Percentiles rank a stretch among this genome's conserved stretches.
Conservation (phyloP, 2,329 filamentous ascomycete species). For the Pseudophaeomoniella oleicola region DNA sequence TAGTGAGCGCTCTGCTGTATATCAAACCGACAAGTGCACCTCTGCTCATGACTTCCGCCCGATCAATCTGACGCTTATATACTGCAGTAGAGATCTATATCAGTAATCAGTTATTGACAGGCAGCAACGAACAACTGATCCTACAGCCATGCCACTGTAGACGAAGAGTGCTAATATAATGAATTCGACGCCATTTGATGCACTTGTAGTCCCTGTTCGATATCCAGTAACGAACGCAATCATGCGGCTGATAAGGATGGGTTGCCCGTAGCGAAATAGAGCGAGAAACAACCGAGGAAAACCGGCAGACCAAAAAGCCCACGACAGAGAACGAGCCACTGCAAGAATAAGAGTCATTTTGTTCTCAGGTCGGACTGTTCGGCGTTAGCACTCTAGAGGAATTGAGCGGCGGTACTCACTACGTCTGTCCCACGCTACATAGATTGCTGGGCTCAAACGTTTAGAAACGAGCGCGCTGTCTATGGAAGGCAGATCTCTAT, state of each 20-base stretch:
- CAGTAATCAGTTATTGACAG: too few species aligned
- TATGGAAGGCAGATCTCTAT: conserved; percentile 30
- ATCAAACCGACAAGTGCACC: conserved; percentile 17
- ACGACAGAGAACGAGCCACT: conserved; percentile 4
- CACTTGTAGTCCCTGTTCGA: conserved; percentile 13
- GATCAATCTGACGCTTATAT: conserved; percentile 25
- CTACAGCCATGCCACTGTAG: conserved; percentile 26
- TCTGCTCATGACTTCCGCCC: conserved; percentile 16
- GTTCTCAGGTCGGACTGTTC: conserved; percentile 2
- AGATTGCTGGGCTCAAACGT: conserved; percentile 22
- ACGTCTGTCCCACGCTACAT: conserved; percentile 20
- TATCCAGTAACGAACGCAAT: conserved; percentile 16
- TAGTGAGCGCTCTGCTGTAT: conserved; percentile 17
- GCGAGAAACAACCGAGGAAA: conserved; percentile 12
- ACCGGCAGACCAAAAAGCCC: conserved; percentile 6
- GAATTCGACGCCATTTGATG: conserved; percentile 24
- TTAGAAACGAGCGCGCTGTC: conserved; percentile 30
- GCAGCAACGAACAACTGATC: conserved; percentile 24
- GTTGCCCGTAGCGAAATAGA: conserved; percentile 15
- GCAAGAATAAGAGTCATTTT: conserved; percentile 7
- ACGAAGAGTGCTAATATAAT: conserved; percentile 28
- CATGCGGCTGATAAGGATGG: conserved; percentile 19
- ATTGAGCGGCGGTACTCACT: background rate
- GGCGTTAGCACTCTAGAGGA: background rate
- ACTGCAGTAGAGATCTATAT: conserved; percentile 14